phyloP scores from a whole-genome alignment of 495 filamentous ascomycete species.

The Annulohypoxylon nitens region DNA sequence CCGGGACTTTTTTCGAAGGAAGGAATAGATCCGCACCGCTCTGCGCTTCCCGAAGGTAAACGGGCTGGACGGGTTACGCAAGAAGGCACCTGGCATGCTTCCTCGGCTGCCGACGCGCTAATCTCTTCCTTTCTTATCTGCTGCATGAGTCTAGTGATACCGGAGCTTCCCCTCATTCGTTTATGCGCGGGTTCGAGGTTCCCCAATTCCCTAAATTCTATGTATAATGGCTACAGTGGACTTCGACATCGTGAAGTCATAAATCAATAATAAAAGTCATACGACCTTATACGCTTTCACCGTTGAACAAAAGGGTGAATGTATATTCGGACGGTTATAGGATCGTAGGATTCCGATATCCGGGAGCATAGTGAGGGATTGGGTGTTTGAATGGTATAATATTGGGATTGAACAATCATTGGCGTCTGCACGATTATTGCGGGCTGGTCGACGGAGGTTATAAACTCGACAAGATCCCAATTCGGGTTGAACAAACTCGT shows the following conservation, averaged over 20 bases:
- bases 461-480: background rate
- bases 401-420: background rate
- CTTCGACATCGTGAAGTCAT: slow-evolving; percentile 25
- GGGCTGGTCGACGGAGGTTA: background rate
- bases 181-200: background rate
- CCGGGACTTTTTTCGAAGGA: slow-evolving; percentile 15
- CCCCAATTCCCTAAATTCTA: background rate
- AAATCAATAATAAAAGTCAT: slow-evolving; percentile 3
- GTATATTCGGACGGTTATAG: background rate
- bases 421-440: background rate
- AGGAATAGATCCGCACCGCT: background rate
- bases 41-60: background rate
- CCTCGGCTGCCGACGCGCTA: slow-evolving; percentile 16
- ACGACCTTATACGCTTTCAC: background rate
- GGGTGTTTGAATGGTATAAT: background rate
- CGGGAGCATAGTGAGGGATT: background rate
- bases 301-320: slow-evolving; percentile 1
- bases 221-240: slow-evolving; percentile 10
- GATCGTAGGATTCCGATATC: background rate
- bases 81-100: background rate
- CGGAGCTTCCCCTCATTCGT: slow-evolving; percentile 39
- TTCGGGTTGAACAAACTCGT: background rate
- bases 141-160: slow-evolving; percentile 37
- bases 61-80: too few relatives aligned
- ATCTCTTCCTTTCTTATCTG: slow-evolving; percentile 35